Percentiles rank a stretch among this genome's conserved stretches.
phyloP scores from a whole-genome alignment of 352 stramenopile genomes.

The Phytophthora palmivora region DNA sequence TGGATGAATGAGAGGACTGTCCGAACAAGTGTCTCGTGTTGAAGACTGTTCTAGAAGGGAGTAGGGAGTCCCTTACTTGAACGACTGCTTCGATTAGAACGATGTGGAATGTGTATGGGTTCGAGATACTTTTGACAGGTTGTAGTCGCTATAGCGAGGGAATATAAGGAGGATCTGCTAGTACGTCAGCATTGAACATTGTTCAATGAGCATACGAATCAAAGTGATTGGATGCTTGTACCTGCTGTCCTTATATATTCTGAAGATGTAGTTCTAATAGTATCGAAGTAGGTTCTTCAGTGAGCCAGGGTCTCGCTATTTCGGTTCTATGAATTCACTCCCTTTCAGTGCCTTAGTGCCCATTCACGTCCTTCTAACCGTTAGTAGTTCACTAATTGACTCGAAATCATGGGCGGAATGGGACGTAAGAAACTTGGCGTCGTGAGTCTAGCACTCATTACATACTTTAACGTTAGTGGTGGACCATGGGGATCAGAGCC shows the following conservation, averaged over 20 bases:
- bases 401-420: constrained; percentile 26
- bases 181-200: constrained; percentile 22
- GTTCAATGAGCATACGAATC: constrained; percentile 10
- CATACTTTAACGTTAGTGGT: constrained; percentile 92
- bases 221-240: constrained; percentile 4
- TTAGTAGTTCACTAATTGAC: constrained; percentile 12
- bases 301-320: no score
- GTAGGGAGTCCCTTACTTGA: constrained; percentile 9
- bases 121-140: background rate
- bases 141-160: constrained; percentile 8
- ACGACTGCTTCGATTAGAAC: background rate
- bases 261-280: no score
- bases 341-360: background rate
- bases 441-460: constrained; percentile 81
- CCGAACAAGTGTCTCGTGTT: constrained; percentile 21
- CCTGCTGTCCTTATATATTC: no score
- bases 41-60: constrained; percentile 41
- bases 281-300: background rate
- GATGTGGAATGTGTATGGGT: background rate
- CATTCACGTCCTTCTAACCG: constrained; percentile 11
- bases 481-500: constrained; percentile 95
- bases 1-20: constrained; percentile 9
- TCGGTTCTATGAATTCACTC: no score
- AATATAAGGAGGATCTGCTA: background rate
- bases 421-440: constrained; percentile 66